These are phyloP conservation scores for Verticillium nubilum DNA, from an alignment of 2,329 filamentous ascomycete genomes.

Conservation along the genomic window DNA sequence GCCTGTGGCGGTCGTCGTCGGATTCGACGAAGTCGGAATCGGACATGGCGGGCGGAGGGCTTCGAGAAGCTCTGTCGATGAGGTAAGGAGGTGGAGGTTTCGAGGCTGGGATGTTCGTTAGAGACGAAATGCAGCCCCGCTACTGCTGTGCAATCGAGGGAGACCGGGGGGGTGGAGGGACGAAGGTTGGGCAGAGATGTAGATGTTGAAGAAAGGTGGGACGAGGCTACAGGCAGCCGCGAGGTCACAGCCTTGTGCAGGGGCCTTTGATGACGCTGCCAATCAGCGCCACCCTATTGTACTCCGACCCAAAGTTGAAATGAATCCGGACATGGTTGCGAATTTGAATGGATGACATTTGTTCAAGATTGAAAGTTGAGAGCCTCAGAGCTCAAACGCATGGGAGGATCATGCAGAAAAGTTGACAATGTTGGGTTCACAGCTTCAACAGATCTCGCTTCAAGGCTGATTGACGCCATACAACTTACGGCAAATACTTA, in stretches of 20 bases:
- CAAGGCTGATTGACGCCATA: too few relatives aligned
- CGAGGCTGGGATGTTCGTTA: background rate
- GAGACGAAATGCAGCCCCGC: background rate
- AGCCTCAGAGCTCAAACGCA: too few relatives aligned
- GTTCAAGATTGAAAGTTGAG: too few relatives aligned
- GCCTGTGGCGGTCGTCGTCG: constrained; percentile 57
- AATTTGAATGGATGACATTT: too few relatives aligned
- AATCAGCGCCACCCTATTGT: background rate
- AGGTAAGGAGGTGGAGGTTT: background rate
- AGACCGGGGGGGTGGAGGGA: background rate
- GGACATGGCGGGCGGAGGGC: constrained; percentile 45
- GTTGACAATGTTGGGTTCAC: too few relatives aligned
- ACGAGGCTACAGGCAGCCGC: background rate
- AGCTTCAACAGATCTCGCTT: too few relatives aligned
- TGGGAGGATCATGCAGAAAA: too few relatives aligned
- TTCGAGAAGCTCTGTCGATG: background rate
- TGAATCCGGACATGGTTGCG: too few relatives aligned
- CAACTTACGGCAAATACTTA: too few relatives aligned
- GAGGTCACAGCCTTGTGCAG: constrained; percentile 1
- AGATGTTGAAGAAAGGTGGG: background rate
- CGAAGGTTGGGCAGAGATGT: background rate
- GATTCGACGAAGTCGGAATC: constrained; percentile 67
- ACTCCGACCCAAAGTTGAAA: too few relatives aligned
- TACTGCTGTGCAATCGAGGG: background rate
- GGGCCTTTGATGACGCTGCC: background rate